These are phyloP conservation scores for Clitopilus hobsonii DNA, from an alignment of 768 basidiomycete genomes.

Conservation along the genomic window DNA sequence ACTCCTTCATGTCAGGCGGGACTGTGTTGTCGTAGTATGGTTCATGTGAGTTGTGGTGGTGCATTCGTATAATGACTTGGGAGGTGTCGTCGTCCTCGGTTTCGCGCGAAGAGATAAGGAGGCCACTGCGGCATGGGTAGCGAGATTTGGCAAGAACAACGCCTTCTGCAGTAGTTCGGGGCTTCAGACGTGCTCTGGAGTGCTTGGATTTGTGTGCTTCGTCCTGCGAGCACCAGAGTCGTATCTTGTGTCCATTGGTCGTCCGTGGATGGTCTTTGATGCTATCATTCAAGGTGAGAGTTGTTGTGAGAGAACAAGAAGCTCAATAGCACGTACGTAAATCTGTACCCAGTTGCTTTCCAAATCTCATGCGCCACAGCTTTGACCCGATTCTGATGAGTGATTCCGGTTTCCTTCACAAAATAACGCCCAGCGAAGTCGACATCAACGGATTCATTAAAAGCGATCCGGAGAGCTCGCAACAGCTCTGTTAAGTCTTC, in stretches of 20 bases:
- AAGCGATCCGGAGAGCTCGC: slow-evolving; percentile 27
- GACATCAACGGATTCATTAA: slow-evolving; percentile 25
- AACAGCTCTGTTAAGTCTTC: slow-evolving; percentile 3
- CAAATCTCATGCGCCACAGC: slow-evolving; percentile 39
- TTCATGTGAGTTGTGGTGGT: slow-evolving; percentile 39
- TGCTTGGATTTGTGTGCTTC: slow-evolving; percentile 37
- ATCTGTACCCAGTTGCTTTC: slow-evolving; percentile 44
- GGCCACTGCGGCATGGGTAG: slow-evolving; percentile 40
- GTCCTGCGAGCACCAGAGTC: slow-evolving; percentile 50
- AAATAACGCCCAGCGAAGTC: slow-evolving; percentile 40
- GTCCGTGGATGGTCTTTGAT: slow-evolving; percentile 46
- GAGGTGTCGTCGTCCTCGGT: slow-evolving; percentile 12
- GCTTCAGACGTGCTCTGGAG: slow-evolving; percentile 26
- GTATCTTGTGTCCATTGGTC: slow-evolving; percentile 44
- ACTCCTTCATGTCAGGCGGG: slow-evolving; percentile 30
- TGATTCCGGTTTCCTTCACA: slow-evolving; percentile 19
- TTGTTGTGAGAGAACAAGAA: slow-evolving; percentile 3
- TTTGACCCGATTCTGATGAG: slow-evolving; percentile 39
- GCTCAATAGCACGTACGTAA: slow-evolving; percentile 32
- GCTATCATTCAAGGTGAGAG: slow-evolving; percentile 17
- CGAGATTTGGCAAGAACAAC: slow-evolving; percentile 34
- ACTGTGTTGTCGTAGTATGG: slow-evolving; percentile 35
- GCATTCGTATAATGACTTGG: slow-evolving; percentile 37
- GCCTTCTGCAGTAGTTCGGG: slow-evolving; percentile 31
- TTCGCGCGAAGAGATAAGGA: slow-evolving; percentile 41